Evolutionary conservation across 306 rosid genomes (phyloP).

Genomic region (Casuarina equisetifolia): DNA sequence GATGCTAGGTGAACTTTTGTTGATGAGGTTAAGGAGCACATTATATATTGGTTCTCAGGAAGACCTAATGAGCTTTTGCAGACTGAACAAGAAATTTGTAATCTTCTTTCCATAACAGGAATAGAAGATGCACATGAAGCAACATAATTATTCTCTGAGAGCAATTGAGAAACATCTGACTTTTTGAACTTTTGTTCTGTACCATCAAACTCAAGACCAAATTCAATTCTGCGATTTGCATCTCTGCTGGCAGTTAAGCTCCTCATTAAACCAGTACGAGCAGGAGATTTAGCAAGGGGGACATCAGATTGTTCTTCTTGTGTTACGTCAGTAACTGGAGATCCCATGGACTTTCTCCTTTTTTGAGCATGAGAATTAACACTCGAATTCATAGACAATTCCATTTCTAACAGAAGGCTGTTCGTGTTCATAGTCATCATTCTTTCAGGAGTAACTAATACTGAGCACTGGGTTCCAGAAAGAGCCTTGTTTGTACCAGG

Average conservation of each 20-base stretch:
- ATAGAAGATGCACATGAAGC: slow-evolving; percentile 36
- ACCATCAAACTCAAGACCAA: slow-evolving; percentile 28
- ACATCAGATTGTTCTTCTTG: slow-evolving; percentile 43
- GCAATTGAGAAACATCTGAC: slow-evolving; percentile 37
- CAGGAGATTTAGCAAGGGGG: slow-evolving; percentile 42
- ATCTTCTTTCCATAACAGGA: slow-evolving; percentile 46
- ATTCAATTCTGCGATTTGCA: slow-evolving; percentile 43
- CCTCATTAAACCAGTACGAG: slow-evolving; percentile 25
- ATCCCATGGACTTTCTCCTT: slow-evolving; percentile 55
- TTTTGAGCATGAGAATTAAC: slow-evolving; percentile 79
- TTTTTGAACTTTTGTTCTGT: slow-evolving; percentile 24
- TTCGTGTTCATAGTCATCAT: slow-evolving; percentile 31
- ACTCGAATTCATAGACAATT: slow-evolving; percentile 62
- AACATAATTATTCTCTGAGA: slow-evolving; percentile 17
- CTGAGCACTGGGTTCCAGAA: slow-evolving; percentile 40
- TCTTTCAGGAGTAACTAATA: slow-evolving; percentile 59
- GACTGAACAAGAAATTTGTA: slow-evolving; percentile 61
- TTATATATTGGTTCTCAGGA: slow-evolving; percentile 56
- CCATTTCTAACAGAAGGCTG: slow-evolving; percentile 49
- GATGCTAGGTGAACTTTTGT: slow-evolving; percentile 59
- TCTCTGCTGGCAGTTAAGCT: slow-evolving; percentile 35
- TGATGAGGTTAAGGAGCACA: slow-evolving; percentile 55
- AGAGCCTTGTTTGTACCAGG: slow-evolving; percentile 32
- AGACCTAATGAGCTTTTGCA: slow-evolving; percentile 79
- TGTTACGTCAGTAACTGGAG: slow-evolving; percentile 39